Evolutionary conservation across 1,139 yeast genomes (phyloP), one percentile per base, ranked within the genome.

Genomic region (Starmera stellimalicola): DNA sequence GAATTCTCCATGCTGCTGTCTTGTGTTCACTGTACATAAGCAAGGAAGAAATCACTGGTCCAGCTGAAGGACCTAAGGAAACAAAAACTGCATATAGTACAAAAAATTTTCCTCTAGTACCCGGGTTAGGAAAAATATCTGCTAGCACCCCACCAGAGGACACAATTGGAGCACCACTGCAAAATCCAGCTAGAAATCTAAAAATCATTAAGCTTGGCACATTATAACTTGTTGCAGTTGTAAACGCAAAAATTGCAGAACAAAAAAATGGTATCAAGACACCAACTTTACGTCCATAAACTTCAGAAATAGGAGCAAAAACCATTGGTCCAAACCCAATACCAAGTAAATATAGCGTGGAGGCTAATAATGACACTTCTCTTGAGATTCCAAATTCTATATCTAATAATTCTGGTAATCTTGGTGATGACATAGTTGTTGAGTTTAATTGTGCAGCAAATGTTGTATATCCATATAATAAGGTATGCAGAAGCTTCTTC

Each of bases 141-240:
- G 70, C 57, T 26, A 71, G 57, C 8, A 73, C 66, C 31, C 77
- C 77, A 30, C 74, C 75, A 16, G 76, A 69, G 33, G 72, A 60
- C 2, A 75, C 69, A 44, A 71, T 59, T 5, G 76, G 74, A 8
- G 77, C 77, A 30, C 72, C 66, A 1, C 73, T 67, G 40, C 68
- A 59, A 33, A 65, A 59, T 0, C 78, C 78, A 33, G 67, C 51
- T 37, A 71, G 61, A 49, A 71, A 71, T 34, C 78, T 51, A 35
- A 65, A 58, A 6, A 70, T 57, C 44, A 71, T 57, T n/a, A 71
- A 46, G 26, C 68, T 57, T 15, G 61, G 50, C 10, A 67, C 59
- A 42, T 71, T 66, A 25, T 60, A 52, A 5, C 71, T 47, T 32
- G 69, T 60, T 1, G 75, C 75, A 19, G 68, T 61, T 10, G 72